Evolutionary conservation across 805 yeast genomes (phyloP).

Genomic region (Grigorovia humatica): DNA sequence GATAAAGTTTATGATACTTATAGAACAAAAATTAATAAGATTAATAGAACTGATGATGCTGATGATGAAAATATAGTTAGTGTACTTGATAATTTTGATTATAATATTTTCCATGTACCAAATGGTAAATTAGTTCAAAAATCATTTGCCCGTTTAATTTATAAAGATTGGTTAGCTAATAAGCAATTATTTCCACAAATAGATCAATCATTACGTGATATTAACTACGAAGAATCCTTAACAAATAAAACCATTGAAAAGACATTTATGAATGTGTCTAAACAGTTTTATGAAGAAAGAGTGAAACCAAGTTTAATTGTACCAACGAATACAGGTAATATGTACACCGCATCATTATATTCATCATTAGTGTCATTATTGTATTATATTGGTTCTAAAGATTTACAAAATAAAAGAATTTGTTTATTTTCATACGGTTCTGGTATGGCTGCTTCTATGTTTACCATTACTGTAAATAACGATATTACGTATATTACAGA

Average conservation of each 20-base stretch:
- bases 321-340: conserved; percentile 96
- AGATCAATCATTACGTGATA: conserved; percentile 36
- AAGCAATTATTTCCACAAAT: conserved; percentile 57
- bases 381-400: conserved; percentile 61
- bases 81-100: conserved; percentile 68
- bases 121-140: conserved; percentile 91
- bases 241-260: conserved; percentile 77
- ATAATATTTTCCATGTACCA: conserved; percentile 95
- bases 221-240: conserved; percentile 68
- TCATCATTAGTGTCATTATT: conserved; percentile 77
- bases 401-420: conserved; percentile 72
- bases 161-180: conserved; percentile 73
- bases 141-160: conserved; percentile 84
- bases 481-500: conserved; percentile 62
- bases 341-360: conserved; percentile 93
- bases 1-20: conserved; percentile 79
- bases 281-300: conserved; percentile 54
- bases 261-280: conserved; percentile 67
- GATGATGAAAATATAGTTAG: conserved; percentile 27
- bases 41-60: conserved; percentile 43
- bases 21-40: conserved; percentile 45
- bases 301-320: conserved; percentile 73
- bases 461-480: conserved; percentile 68
- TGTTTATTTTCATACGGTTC: conserved; percentile 96
- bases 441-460: conserved; percentile 88